Base-by-base conservation (phyloP, 768 basidiomycete genomes). In the Nidularia sp. region DNA sequence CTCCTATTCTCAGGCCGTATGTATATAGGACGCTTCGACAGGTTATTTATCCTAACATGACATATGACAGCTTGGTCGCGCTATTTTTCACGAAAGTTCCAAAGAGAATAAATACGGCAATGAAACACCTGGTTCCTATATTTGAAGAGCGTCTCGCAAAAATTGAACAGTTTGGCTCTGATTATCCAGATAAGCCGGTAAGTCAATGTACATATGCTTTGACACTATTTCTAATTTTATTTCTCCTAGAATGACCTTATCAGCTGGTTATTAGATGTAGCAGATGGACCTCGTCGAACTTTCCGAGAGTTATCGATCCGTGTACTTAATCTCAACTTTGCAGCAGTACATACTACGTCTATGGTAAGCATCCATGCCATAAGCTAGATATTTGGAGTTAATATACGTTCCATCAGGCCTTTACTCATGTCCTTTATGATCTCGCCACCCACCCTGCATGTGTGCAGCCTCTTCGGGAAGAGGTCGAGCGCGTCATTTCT, bases 261-360 rank as follows among this genome's bases (percentile, higher is more conserved):
- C 4, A 68, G 67, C 39, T 81, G 78, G 78, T 57, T 79, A 5
- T 59, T 79, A 39, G 74, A 73, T 34, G 61, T 62, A 12, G 72
- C 73, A 0, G 45, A 62, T 31, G 68, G 61, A 25, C 45, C 62
- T 3, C 66, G 71, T 49, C 59, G 63, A 15, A 66, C 64, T 0
- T 50, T 69, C 6, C 58, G 58, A 15, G 65, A 66, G 12, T 48
- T 74, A 5, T 60, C 64, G 0, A n/a, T 59, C 2, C 62, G 67
- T 5, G 52, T 75, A 5, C 58, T 76, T 4, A 47, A 61, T 7
- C 50, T 72, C 44, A 74, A 76, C 57, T 68, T 74, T 53, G 70
- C 70, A 1, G 66, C 71, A n/a, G 69, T 64, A 34, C 76, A 74
- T 54, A 76, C 75, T 0, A 68, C 70, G 0, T 63, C 72, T 12